A percentile compares a stretch with the other conserved stretches of the same genome.
Conservation (phyloP, 192 early-diverging fungal genomes). For the Thoreauomyces humboldtii region DNA sequence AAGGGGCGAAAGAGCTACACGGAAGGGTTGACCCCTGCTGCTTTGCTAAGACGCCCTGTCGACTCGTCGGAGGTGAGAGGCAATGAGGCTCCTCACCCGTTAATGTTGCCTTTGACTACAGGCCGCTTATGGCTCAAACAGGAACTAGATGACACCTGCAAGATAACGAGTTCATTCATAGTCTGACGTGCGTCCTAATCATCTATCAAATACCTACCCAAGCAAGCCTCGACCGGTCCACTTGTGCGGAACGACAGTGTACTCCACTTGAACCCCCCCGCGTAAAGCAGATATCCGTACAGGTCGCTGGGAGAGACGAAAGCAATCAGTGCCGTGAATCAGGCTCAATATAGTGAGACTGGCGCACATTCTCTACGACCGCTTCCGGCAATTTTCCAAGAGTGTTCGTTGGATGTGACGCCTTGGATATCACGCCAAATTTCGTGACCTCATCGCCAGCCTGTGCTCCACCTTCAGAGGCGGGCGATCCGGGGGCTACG, state of each 20-base stretch:
- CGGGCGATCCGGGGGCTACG: constrained; percentile 38
- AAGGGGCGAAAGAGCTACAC: too few relatives aligned
- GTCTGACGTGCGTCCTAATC: too few relatives aligned
- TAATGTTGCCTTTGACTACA: too few relatives aligned
- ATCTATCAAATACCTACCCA: constrained; percentile 36
- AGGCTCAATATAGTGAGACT: neutral
- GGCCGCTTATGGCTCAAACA: too few relatives aligned
- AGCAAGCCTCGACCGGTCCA: constrained; percentile 49
- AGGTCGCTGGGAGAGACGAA: constrained; percentile 13
- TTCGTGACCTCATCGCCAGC: constrained; percentile 31
- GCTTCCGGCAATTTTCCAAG: constrained; percentile 9
- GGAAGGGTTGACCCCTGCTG: too few relatives aligned
- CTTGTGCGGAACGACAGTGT: constrained; percentile 33
- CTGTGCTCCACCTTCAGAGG: constrained; percentile 23
- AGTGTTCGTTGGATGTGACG: neutral
- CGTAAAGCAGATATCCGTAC: constrained; percentile 31
- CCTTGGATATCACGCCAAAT: constrained; percentile 21
- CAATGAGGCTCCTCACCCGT: too few relatives aligned
- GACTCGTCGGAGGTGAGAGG: too few relatives aligned
- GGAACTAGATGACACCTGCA: too few relatives aligned
- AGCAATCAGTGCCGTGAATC: neutral
- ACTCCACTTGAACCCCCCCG: neutral
- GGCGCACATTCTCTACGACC: constrained; percentile 26
- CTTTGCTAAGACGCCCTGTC: too few relatives aligned
- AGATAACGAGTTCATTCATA: too few relatives aligned